Conservation (phyloP, 2,329 filamentous ascomycete genomes). For the Exophiala alcalophila region DNA sequence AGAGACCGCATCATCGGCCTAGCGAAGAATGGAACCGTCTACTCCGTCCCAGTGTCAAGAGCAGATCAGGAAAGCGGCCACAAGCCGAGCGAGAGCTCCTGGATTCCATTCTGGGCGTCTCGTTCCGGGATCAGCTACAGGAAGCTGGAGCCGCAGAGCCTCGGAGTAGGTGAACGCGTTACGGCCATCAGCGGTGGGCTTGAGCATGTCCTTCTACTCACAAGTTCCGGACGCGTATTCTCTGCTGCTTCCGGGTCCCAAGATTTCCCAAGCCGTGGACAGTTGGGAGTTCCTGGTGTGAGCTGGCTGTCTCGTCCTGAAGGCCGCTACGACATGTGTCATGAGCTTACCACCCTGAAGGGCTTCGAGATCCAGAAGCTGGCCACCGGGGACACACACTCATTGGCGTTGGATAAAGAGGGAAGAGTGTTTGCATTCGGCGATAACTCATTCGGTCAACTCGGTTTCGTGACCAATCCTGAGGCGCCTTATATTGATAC, state of each 20-base stretch:
- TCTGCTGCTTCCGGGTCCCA: constrained; percentile 78
- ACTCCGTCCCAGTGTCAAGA: constrained; percentile 75
- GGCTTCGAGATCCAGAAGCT: constrained; percentile 71
- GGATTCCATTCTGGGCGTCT: constrained; percentile 71
- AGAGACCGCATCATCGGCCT: constrained; percentile 79
- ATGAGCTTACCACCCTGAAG: constrained; percentile 70
- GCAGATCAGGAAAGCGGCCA: constrained; percentile 64
- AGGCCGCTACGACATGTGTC: constrained; percentile 75
- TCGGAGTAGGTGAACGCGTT: constrained; percentile 69
- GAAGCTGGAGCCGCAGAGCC: constrained; percentile 61
- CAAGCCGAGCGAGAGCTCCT: constrained; percentile 64
- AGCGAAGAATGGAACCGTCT: constrained; percentile 70
- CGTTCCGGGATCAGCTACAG: constrained; percentile 66
- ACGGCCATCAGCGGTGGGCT: constrained; percentile 72
- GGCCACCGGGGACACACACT: constrained; percentile 83
- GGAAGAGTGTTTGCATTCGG: constrained; percentile 84
- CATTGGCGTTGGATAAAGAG: constrained; percentile 69
- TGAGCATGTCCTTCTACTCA: constrained; percentile 83
- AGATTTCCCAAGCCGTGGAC: constrained; percentile 75
- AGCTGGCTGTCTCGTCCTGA: constrained; percentile 73
- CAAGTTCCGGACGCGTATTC: constrained; percentile 80
- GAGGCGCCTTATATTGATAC: constrained; percentile 63
- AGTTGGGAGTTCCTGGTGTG: constrained; percentile 81
- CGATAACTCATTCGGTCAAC: constrained; percentile 86
- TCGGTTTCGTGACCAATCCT: constrained; percentile 71